These are phyloP conservation scores for Meripilus lineatus DNA, from an alignment of 1,284 basidiomycete genomes.

Conservation along the genomic window DNA sequence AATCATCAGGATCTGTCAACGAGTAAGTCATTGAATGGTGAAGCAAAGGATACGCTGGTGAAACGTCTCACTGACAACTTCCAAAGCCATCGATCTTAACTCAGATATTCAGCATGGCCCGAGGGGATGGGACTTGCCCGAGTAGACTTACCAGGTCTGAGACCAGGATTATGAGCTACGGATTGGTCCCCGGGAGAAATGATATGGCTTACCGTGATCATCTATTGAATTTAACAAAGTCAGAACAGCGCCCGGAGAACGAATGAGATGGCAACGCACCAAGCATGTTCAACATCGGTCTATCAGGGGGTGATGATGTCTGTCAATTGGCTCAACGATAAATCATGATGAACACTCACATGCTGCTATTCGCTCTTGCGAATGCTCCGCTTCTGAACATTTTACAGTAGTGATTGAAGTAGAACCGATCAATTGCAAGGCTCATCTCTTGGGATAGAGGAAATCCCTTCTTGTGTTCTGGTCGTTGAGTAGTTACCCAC, in stretches of 20 bases:
- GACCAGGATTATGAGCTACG: slow-evolving; percentile 8
- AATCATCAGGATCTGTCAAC: slow-evolving; percentile 69
- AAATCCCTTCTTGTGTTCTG: slow-evolving; percentile 59
- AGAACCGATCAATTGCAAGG: slow-evolving; percentile 81
- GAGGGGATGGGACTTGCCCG: background rate
- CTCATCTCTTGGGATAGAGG: slow-evolving; percentile 72
- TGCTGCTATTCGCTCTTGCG: slow-evolving; percentile 87
- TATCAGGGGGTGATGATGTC: slow-evolving; percentile 8
- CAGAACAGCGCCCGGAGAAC: background rate
- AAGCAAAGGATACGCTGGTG: background rate
- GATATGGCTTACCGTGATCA: slow-evolving; percentile 64
- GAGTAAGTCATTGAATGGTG: slow-evolving; percentile 8
- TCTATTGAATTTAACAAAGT: slow-evolving; percentile 33
- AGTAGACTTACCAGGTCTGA: slow-evolving; percentile 39
- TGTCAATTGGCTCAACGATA: background rate
- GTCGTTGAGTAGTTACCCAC: slow-evolving; percentile 73
- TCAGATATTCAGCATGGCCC: slow-evolving; percentile 2
- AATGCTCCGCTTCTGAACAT: slow-evolving; percentile 88
- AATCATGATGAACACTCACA: slow-evolving; percentile 51
- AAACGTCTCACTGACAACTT: slow-evolving; percentile 57
- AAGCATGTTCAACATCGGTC: slow-evolving; percentile 37
- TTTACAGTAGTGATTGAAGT: slow-evolving; percentile 89
- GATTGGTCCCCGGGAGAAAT: background rate
- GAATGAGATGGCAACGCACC: slow-evolving; percentile 30
- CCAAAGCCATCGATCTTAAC: slow-evolving; percentile 90